A percentile compares a stretch with the other conserved stretches of the same genome.
Conservation (phyloP, 176 grass and related monocot genomes). For the Triticum dicoccoides region DNA sequence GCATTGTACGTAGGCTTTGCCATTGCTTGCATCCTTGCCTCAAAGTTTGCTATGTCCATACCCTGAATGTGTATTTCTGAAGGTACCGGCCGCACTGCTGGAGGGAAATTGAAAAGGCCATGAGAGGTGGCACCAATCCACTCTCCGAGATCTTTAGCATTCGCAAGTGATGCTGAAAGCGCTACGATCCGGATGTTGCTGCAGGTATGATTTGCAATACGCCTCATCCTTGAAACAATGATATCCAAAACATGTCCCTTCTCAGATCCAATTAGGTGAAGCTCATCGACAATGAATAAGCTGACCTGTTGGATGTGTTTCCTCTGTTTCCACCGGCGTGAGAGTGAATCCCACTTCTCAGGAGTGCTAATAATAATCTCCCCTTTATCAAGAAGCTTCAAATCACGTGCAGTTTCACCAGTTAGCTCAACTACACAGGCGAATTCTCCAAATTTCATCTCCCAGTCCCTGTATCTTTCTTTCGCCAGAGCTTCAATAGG, state of each 20-base stretch:
- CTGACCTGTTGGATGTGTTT: slow-evolving; percentile 75
- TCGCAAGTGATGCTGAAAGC: slow-evolving; percentile 78
- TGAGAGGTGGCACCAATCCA: slow-evolving; percentile 91
- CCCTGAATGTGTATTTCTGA: slow-evolving; percentile 88
- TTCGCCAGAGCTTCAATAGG: slow-evolving; percentile 84
- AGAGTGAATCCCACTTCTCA: slow-evolving; percentile 93
- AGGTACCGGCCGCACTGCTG: slow-evolving; percentile 73
- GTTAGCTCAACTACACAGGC: slow-evolving; percentile 81
- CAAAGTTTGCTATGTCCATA: slow-evolving; percentile 80
- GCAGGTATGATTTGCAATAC: slow-evolving; percentile 62
- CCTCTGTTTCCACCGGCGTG: slow-evolving; percentile 79
- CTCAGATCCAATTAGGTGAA: slow-evolving; percentile 79
- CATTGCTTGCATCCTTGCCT: slow-evolving; percentile 95
- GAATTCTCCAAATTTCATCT: slow-evolving; percentile 69
- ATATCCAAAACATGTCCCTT: slow-evolving; percentile 79
- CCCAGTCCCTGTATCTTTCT: slow-evolving; percentile 80
- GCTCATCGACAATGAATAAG: slow-evolving; percentile 86
- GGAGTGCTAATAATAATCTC: slow-evolving; percentile 94
- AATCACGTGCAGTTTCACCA: slow-evolving; percentile 74
- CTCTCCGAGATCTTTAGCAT: slow-evolving; percentile 77
- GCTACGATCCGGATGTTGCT: slow-evolving; percentile 76
- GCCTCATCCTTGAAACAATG: slow-evolving; percentile 82
- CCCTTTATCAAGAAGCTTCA: slow-evolving; percentile 93
- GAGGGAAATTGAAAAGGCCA: slow-evolving; percentile 84
- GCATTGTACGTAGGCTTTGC: slow-evolving; percentile 75